Conservation (phyloP, 352 stramenopile species). For the Thraustochytrium sp. region DNA sequence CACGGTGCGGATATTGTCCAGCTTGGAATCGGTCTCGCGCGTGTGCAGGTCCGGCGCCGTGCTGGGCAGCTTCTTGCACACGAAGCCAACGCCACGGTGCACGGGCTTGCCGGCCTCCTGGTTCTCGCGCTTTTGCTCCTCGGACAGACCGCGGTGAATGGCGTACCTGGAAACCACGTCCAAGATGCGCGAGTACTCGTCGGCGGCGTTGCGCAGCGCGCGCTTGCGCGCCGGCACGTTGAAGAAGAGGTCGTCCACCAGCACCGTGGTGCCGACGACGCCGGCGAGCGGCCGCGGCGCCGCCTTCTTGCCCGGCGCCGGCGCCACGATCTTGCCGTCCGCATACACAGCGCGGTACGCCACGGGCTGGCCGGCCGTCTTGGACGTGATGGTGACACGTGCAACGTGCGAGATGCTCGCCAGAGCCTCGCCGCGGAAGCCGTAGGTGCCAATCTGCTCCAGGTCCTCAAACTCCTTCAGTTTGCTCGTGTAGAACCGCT, state of each 20-base stretch:
- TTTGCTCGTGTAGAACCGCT: slow-evolving; percentile 97
- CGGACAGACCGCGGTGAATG: slow-evolving; percentile 61
- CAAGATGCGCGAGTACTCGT: slow-evolving; percentile 85
- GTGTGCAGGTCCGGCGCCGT: slow-evolving; percentile 54
- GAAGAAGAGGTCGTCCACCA: slow-evolving; percentile 95
- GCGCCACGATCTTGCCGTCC: slow-evolving; percentile 54
- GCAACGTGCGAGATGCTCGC: slow-evolving; percentile 92
- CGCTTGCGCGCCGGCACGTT: slow-evolving; percentile 88
- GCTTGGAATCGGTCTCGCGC: slow-evolving; percentile 51
- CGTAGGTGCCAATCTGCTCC: slow-evolving; percentile 86
- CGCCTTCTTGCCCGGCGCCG: slow-evolving; percentile 21
- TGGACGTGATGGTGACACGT: slow-evolving; percentile 79
- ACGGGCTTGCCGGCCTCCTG: slow-evolving; percentile 55
- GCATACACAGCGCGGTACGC: slow-evolving; percentile 54
- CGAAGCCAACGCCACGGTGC: slow-evolving; percentile 77
- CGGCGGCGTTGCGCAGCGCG: slow-evolving; percentile 79
- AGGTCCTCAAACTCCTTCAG: slow-evolving; percentile 89
- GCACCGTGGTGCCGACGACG: slow-evolving; percentile 63
- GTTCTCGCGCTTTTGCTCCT: slow-evolving; percentile 9
- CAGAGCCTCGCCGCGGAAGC: slow-evolving; percentile 96
- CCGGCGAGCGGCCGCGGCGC: slow-evolving; percentile 57
- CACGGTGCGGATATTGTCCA: slow-evolving; percentile 61
- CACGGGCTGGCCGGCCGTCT: slow-evolving; percentile 65
- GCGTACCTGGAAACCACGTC: slow-evolving; percentile 93
- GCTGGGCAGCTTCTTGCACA: slow-evolving; percentile 78